Base-by-base conservation (phyloP, 805 yeast species). In the Kuraishia cidri region DNA sequence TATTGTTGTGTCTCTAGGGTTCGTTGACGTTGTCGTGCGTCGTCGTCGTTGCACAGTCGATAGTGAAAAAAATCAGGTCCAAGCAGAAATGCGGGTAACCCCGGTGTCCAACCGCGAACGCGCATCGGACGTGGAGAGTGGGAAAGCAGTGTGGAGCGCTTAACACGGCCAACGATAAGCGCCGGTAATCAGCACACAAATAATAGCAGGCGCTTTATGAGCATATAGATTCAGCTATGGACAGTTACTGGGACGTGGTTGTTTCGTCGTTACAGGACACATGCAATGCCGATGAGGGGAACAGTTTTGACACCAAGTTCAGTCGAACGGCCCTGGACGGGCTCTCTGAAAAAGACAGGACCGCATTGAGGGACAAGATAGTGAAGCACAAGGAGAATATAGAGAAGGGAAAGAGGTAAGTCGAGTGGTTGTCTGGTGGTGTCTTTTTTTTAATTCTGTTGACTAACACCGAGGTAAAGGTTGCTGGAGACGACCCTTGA, bases 201-300 rank as follows among this genome's bases (percentile, higher is more conserved):
- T n/a, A n/a, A n/a, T n/a, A n/a, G n/a, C n/a, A n/a, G n/a, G n/a
- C n/a, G n/a, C n/a, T n/a, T n/a, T n/a, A n/a, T n/a, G n/a, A n/a
- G n/a, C n/a, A n/a, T n/a, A n/a, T n/a, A n/a, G n/a, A n/a, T n/a
- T n/a, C n/a, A 20, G 23, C 31, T 16, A 67, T 71, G 63, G 79
- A 72, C 17, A 75, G 79, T 1, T 67, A 72, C 43, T 80, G 90
- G 90, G 82, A 76, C 43, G 66, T 70, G 20, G 77, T 77, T 5
- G 59, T 75, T 3, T 66, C 85, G 5, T 75, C 81, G 2, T 56
- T 80, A 13, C 87, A 79, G 48, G 87, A 79, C 43, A 64, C 78
- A 8, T 75, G 75, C 50, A 78, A 72, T 40, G 63, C 74, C 18
- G 77, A 77, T 44, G 83, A 75, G 42, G 60, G 68, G 10, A 48